phyloP scores from a whole-genome alignment of 768 basidiomycete genomes.

The Hygrophorus russula region DNA sequence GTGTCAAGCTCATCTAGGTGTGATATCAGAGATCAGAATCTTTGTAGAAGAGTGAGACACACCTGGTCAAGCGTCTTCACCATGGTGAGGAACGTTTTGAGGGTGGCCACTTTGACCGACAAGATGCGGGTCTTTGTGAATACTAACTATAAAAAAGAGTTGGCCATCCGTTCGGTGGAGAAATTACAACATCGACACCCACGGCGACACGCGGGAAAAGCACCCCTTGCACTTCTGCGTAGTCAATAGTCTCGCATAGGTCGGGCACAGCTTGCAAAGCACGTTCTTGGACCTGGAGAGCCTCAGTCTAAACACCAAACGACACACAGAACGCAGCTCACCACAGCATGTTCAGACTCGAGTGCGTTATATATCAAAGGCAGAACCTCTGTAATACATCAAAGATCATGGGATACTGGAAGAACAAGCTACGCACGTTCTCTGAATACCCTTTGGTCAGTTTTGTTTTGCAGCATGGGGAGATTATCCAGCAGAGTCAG shows the following conservation, averaged over 20 bases:
- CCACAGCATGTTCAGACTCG: conserved; percentile 86
- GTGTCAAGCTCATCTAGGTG: conserved; percentile 69
- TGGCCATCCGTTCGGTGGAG: background rate
- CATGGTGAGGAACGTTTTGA: conserved; percentile 76
- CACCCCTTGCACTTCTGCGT: conserved; percentile 85
- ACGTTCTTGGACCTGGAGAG: conserved; percentile 74
- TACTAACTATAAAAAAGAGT: conserved; percentile 46
- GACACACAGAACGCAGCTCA: conserved; percentile 19
- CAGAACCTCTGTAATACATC: conserved; percentile 64
- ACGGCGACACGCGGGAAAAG: conserved; percentile 92
- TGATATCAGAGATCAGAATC: background rate
- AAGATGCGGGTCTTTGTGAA: conserved; percentile 89
- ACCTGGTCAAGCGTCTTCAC: conserved; percentile 87
- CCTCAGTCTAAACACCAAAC: background rate
- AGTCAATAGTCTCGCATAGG: conserved; percentile 89
- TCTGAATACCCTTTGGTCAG: conserved; percentile 73
- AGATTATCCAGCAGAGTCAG: conserved; percentile 87
- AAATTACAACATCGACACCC: conserved; percentile 17
- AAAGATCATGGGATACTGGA: background rate
- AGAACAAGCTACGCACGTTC: conserved; percentile 54
- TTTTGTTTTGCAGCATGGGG: conserved; percentile 78
- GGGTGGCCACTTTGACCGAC: conserved; percentile 83
- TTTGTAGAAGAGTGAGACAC: background rate
- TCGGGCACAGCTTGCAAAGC: conserved; percentile 77
- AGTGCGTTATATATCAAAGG: conserved; percentile 93